Percentiles rank a stretch among this genome's conserved stretches.
phyloP scores from a whole-genome alignment of 108 stramenopile species.

The Nitzschia palea region DNA sequence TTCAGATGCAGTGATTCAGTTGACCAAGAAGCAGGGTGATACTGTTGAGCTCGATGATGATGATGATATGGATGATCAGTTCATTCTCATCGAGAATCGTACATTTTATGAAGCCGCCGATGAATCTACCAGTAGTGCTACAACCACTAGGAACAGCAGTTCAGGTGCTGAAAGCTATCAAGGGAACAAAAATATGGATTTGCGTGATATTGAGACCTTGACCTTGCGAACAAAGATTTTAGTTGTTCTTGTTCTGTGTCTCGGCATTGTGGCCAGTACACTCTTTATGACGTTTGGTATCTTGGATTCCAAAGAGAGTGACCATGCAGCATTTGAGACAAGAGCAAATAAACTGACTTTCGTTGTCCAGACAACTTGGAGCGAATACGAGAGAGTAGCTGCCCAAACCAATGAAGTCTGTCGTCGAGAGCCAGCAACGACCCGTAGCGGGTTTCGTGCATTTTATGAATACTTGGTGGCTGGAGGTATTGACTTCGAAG shows the following conservation, averaged over 20 bases:
- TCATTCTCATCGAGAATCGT: not conserved
- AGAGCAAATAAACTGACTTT: not conserved
- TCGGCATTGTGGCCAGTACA: conserved; percentile 4
- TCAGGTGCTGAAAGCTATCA: not conserved
- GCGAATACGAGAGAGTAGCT: not conserved
- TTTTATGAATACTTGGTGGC: conserved; percentile 34
- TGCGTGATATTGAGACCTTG: not conserved
- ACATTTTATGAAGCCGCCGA: not conserved
- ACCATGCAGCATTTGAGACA: not conserved
- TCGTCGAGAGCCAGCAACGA: not conserved
- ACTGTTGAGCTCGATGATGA: too few relatives aligned
- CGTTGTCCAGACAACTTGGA: not conserved
- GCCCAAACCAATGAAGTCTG: conserved; percentile 4
- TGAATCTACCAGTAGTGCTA: not conserved
- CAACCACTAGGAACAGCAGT: not conserved
- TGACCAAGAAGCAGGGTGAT: too few relatives aligned
- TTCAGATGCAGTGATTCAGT: not conserved
- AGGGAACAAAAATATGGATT: not conserved
- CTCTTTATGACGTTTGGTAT: conserved; percentile 4
- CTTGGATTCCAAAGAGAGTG: not conserved
- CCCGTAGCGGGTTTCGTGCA: conserved; percentile 27
- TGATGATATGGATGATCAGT: not conserved
- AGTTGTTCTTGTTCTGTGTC: not conserved
- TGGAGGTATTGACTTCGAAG: conserved; percentile 34
- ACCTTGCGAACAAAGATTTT: conserved; percentile 3